These are phyloP conservation scores for Colletotrichum brevisporum DNA, from an alignment of 2,329 filamentous ascomycete species.

Conservation along the genomic window DNA sequence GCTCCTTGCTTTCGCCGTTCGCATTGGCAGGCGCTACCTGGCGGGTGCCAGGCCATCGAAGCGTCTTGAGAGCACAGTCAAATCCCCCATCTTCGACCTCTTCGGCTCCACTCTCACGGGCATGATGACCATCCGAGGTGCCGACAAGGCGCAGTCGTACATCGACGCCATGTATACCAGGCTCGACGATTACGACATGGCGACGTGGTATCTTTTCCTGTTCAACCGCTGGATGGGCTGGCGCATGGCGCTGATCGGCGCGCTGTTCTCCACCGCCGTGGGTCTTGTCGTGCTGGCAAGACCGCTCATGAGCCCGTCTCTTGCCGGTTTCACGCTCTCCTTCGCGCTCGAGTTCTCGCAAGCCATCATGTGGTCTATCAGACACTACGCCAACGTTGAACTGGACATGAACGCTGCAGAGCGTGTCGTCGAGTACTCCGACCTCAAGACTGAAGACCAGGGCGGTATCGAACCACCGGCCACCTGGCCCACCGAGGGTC, in stretches of 20 bases:
- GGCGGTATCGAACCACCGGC: slow-evolving; percentile 74
- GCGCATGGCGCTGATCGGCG: slow-evolving; percentile 78
- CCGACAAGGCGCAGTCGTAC: slow-evolving; percentile 77
- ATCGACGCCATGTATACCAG: slow-evolving; percentile 77
- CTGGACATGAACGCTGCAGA: slow-evolving; percentile 86
- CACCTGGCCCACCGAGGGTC: slow-evolving; percentile 82
- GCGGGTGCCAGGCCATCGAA: slow-evolving; percentile 82
- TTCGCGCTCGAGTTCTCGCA: slow-evolving; percentile 80
- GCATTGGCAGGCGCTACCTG: slow-evolving; percentile 74
- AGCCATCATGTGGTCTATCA: slow-evolving; percentile 75
- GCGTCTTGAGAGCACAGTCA: slow-evolving; percentile 81
- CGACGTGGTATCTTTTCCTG: slow-evolving; percentile 78
- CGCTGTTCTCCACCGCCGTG: slow-evolving; percentile 76
- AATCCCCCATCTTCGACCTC: slow-evolving; percentile 85
- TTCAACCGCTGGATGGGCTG: slow-evolving; percentile 85
- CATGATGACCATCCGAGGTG: slow-evolving; percentile 82
- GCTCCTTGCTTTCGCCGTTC: slow-evolving; percentile 70
- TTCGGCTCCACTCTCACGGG: slow-evolving; percentile 81
- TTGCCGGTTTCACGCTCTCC: slow-evolving; percentile 82
- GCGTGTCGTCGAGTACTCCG: slow-evolving; percentile 81
- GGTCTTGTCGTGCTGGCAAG: slow-evolving; percentile 75
- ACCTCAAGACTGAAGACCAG: slow-evolving; percentile 76
- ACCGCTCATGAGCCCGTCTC: slow-evolving; percentile 73
- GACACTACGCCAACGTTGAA: slow-evolving; percentile 79
- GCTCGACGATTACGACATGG: slow-evolving; percentile 77